These are phyloP conservation scores for Tulasnella sp. DNA, from an alignment of 768 basidiomycete species.

Conservation along the genomic window DNA sequence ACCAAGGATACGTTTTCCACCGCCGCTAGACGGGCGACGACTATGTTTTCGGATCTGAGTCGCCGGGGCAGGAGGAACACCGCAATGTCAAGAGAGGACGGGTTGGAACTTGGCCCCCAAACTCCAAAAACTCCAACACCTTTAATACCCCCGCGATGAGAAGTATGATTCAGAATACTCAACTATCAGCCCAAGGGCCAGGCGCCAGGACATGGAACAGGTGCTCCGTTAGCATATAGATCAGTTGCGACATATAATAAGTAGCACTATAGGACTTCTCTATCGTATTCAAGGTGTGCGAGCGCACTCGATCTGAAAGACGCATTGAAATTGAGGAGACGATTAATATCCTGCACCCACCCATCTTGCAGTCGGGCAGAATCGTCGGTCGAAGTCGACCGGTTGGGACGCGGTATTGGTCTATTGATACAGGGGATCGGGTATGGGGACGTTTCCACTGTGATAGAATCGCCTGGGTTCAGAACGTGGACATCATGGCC, in stretches of 20 bases:
- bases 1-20: neutral
- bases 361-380: constrained; percentile 63
- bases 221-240: neutral
- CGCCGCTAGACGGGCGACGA: neutral
- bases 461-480: constrained; percentile 81
- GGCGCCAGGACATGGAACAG: too few species aligned
- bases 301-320: constrained; percentile 59
- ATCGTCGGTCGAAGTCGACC: neutral
- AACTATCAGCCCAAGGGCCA: too few species aligned
- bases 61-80: neutral
- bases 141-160: neutral
- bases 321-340: constrained; percentile 90
- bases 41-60: neutral
- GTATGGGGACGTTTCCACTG: constrained; percentile 80
- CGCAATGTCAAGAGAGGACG: neutral
- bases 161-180: too few species aligned
- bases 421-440: constrained; percentile 94
- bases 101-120: neutral
- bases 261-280: neutral
- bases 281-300: neutral
- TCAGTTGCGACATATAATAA: neutral
- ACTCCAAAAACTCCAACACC: neutral
- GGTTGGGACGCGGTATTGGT: neutral
- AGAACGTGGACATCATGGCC: constrained; percentile 83
- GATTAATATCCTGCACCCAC: constrained; percentile 98